Conservation (phyloP, 1,139 yeast species). For the Magnusiomyces tetraspermus region DNA sequence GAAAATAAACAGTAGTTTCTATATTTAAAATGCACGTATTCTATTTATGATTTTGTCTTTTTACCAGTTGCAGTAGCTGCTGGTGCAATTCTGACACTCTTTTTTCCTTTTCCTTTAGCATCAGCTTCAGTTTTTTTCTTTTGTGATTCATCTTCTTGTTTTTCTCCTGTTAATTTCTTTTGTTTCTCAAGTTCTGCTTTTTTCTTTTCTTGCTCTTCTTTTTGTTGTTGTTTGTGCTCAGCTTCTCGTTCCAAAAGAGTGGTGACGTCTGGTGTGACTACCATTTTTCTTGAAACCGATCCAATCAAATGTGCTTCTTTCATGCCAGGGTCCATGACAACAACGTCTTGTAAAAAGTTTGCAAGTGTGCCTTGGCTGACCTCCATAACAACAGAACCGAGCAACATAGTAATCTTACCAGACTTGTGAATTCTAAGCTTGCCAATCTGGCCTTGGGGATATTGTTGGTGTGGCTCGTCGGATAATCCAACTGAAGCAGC, state of each 20-base stretch:
- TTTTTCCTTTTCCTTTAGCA: neutral
- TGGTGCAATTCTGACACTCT: neutral
- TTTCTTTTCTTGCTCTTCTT: neutral
- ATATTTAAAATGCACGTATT: no score
- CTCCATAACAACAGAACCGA: conserved; percentile 64
- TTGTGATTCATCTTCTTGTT: neutral
- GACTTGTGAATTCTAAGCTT: conserved; percentile 66
- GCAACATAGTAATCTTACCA: conserved; percentile 63
- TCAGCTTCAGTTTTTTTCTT: neutral
- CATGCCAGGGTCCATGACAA: conserved; percentile 45
- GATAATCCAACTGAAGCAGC: neutral
- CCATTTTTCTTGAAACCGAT: conserved; percentile 46
- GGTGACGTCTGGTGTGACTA: conserved; percentile 40
- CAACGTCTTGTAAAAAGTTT: conserved; percentile 67
- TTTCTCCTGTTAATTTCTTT: neutral
- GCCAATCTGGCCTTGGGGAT: conserved; percentile 55
- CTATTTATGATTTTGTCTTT: neutral
- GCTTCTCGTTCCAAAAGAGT: neutral
- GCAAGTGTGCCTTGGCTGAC: conserved; percentile 66
- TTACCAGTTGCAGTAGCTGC: neutral
- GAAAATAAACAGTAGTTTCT: neutral
- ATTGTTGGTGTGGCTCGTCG: conserved; percentile 1
- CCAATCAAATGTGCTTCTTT: conserved; percentile 51
- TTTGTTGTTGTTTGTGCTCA: neutral
- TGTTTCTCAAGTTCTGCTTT: neutral